Evolutionary conservation across 306 rosid species (phyloP).

Genomic region (Trifolium repens): DNA sequence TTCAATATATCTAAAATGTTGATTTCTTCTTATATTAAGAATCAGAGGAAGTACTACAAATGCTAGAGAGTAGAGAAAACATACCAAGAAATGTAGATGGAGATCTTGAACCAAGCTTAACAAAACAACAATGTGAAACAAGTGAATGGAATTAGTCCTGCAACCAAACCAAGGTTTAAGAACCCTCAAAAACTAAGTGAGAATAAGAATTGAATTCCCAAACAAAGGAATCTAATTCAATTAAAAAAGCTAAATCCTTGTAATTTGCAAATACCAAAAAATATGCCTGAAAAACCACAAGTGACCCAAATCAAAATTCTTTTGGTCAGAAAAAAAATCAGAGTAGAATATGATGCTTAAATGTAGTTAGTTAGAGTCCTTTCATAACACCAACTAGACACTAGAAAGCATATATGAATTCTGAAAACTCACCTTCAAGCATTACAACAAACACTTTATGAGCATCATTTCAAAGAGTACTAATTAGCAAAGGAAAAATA

Average conservation of each 20-base stretch:
- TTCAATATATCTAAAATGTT: no score
- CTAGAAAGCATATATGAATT: slow-evolving; percentile 28
- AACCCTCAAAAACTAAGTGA: slow-evolving; percentile 6
- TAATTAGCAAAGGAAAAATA: not conserved
- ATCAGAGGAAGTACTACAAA: not conserved
- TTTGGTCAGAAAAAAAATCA: slow-evolving; percentile 44
- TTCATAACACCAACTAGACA: slow-evolving; percentile 43
- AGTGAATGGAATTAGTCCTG: slow-evolving; percentile 1
- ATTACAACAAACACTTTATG: slow-evolving; percentile 32
- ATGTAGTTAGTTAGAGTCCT: slow-evolving; percentile 1
- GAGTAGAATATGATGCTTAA: slow-evolving; percentile 51
- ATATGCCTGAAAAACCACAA: slow-evolving; percentile 29
- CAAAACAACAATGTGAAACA: not conserved
- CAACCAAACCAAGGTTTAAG: slow-evolving; percentile 25
- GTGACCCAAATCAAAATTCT: slow-evolving; percentile 33
- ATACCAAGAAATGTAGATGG: slow-evolving; percentile 43
- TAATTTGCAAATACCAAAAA: not conserved
- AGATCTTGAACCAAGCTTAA: slow-evolving; percentile 25
- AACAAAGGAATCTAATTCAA: slow-evolving; percentile 54
- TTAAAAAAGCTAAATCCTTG: slow-evolving; percentile 22
- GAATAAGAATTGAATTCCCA: slow-evolving; percentile 61
- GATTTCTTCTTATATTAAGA: no score
- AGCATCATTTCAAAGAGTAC: slow-evolving; percentile 27
- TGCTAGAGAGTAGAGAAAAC: slow-evolving; percentile 37
- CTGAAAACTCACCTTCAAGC: slow-evolving; percentile 40